A percentile compares a stretch with the other conserved stretches of the same genome.
Evolutionary conservation across 148 eudicot species (phyloP).

Genomic region (Fagopyrum homotropicum): DNA sequence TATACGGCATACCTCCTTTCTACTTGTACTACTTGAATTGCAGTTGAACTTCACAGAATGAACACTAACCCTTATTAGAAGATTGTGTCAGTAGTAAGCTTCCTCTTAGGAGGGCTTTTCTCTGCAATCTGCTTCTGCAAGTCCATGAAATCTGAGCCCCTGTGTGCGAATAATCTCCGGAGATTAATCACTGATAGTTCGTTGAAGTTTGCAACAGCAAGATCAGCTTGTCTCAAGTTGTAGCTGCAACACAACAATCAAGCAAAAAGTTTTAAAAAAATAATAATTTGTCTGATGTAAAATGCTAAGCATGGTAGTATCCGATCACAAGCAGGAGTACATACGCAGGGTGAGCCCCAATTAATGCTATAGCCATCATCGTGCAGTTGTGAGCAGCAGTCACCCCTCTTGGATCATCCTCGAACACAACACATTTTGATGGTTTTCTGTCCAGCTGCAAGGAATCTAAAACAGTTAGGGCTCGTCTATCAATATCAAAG

Average conservation of each 20-base stretch:
- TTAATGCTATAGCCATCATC: conserved; percentile 92
- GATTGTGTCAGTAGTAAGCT: conserved; percentile 78
- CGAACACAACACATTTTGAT: conserved; percentile 86
- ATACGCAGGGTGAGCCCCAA: conserved; percentile 93
- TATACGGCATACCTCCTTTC: background rate
- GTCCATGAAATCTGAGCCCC: conserved; percentile 85
- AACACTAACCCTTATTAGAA: conserved; percentile 17
- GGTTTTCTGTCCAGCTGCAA: conserved; percentile 96
- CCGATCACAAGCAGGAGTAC: conserved; percentile 17
- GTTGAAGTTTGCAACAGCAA: conserved; percentile 70
- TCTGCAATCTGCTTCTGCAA: conserved; percentile 75
- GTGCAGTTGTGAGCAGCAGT: conserved; percentile 98
- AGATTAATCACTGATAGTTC: conserved; percentile 92
- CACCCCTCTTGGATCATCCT: conserved; percentile 94
- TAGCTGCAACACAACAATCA: conserved; percentile 45
- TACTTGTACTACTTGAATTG: background rate
- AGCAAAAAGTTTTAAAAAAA: background rate
- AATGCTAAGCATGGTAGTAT: background rate
- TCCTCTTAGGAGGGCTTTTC: conserved; percentile 62
- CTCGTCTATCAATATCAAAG: too few relatives aligned
- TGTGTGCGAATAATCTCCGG: conserved; percentile 77
- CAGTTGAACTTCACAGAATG: background rate
- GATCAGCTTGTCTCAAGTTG: conserved; percentile 84
- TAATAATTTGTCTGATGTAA: background rate
- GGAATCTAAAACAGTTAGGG: background rate